These are phyloP conservation scores for Mallotus nudiflorus DNA, from an alignment of 345 rosid genomes.

Conservation along the genomic window DNA sequence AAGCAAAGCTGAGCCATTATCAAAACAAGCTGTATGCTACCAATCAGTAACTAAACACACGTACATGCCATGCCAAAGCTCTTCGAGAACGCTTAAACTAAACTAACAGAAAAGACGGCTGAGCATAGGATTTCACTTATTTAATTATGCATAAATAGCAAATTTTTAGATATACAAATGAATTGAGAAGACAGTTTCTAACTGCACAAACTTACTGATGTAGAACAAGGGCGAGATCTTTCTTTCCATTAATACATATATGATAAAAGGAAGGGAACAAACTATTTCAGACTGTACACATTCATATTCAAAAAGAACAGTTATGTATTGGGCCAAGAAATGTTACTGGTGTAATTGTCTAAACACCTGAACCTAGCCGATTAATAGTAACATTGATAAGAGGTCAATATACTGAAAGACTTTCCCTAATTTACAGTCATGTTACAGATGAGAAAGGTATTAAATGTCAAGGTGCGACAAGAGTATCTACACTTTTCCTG, in stretches of 20 bases:
- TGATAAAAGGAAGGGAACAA: neutral
- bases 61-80: neutral
- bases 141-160: neutral
- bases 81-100: too few species aligned
- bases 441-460: neutral
- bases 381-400: neutral
- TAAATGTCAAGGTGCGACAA: neutral
- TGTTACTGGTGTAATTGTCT: neutral
- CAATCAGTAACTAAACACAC: neutral
- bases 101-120: neutral
- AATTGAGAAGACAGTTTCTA: neutral
- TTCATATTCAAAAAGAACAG: neutral
- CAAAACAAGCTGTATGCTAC: neutral
- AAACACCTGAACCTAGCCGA: neutral
- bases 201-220: neutral
- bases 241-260: neutral
- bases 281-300: neutral
- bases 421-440: too few species aligned
- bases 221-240: neutral
- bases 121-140: neutral
- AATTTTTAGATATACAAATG: neutral
- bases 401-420: neutral
- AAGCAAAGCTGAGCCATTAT: neutral
- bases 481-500: neutral
- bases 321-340: neutral